phyloP scores from a whole-genome alignment of 768 basidiomycete species.

The Hysterangium stoloniferum region DNA sequence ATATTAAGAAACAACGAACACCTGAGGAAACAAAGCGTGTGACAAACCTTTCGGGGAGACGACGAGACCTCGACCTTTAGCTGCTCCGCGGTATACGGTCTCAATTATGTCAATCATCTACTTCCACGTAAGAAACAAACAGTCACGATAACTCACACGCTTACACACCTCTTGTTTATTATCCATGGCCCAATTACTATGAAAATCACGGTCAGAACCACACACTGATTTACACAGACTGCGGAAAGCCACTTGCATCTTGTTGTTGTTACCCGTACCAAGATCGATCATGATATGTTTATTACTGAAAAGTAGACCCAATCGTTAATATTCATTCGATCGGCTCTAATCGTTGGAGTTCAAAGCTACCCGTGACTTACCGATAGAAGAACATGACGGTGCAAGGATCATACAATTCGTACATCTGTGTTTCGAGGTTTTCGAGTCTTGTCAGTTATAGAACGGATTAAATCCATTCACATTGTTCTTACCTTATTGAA shows the following conservation, averaged over 20 bases:
- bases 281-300: constrained; percentile 99
- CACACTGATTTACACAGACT: background rate
- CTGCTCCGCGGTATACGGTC: constrained; percentile 96
- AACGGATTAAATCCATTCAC: constrained; percentile 4
- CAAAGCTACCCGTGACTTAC: constrained; percentile 35
- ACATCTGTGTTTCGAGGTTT: too few relatives aligned
- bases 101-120: constrained; percentile 97
- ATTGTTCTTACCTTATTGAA: constrained; percentile 79
- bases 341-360: background rate
- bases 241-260: constrained; percentile 67
- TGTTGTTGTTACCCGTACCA: constrained; percentile 99
- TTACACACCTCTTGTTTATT: constrained; percentile 88
- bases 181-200: constrained; percentile 97
- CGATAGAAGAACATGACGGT: constrained; percentile 98
- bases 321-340: constrained; percentile 6
- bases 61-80: constrained; percentile 95
- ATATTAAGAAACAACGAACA: constrained; percentile 5
- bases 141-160: background rate
- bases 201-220: background rate
- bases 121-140: background rate
- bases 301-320: constrained; percentile 46
- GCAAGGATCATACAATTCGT: constrained; percentile 95
- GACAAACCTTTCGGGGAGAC: constrained; percentile 87
- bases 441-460: background rate
- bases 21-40: constrained; percentile 6